Evolutionary conservation across 345 rosid species (phyloP).

Genomic region (Syzygium aromaticum): DNA sequence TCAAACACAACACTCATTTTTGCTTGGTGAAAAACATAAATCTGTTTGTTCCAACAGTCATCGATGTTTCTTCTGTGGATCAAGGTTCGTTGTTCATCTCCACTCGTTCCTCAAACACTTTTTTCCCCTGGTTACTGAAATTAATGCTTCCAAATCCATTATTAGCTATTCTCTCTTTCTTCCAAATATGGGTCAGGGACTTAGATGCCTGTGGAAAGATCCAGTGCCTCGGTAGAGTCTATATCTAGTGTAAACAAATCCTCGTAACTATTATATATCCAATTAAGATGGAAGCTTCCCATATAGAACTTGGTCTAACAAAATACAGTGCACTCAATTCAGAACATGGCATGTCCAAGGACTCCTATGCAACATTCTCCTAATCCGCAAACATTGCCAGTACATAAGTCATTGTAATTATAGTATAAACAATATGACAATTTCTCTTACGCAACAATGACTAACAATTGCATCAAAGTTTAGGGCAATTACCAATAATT

Average conservation of each 20-base stretch:
- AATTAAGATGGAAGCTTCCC: neutral
- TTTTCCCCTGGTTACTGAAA: neutral
- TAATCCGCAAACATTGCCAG: neutral
- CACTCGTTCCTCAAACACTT: neutral
- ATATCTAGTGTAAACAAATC: neutral
- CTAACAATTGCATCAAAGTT: neutral
- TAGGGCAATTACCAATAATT: too few species aligned
- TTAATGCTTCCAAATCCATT: neutral
- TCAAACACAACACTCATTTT: neutral
- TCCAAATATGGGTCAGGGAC: neutral
- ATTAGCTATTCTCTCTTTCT: neutral
- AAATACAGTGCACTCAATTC: neutral
- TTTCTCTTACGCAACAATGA: neutral
- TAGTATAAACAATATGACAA: neutral
- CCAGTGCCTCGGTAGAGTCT: neutral
- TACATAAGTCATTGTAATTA: neutral
- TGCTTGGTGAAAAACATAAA: neutral
- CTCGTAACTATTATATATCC: neutral
- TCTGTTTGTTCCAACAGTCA: neutral
- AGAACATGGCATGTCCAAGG: neutral
- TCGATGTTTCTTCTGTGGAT: neutral
- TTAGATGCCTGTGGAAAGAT: neutral
- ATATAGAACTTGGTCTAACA: neutral
- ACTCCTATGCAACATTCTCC: neutral
- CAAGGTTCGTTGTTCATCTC: neutral